These are phyloP conservation scores for Ophiorrhiza pumila DNA, from an alignment of 257 asterid species.

Conservation along the genomic window DNA sequence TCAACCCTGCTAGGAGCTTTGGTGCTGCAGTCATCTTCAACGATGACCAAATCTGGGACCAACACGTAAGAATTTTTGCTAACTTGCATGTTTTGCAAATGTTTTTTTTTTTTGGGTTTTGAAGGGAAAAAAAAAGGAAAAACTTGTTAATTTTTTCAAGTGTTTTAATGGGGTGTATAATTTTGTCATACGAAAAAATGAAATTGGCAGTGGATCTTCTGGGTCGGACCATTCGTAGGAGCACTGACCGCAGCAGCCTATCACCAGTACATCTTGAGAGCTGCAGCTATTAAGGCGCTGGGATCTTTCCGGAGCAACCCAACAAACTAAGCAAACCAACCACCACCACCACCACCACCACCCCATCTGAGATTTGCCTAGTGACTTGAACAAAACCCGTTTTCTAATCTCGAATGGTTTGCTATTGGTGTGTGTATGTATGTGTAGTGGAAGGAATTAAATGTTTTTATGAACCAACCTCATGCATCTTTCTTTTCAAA, in stretches of 20 bases:
- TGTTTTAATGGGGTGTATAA: too few species aligned
- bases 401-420: constrained; percentile 18
- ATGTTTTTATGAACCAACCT: constrained; percentile 10
- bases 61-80: constrained; percentile 81
- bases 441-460: constrained; percentile 5
- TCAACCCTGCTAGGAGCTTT: constrained; percentile 92
- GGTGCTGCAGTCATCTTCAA: constrained; percentile 93
- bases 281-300: constrained; percentile 75
- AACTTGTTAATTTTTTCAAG: too few species aligned
- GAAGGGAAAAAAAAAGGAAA: not conserved
- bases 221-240: constrained; percentile 90
- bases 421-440: constrained; percentile 21
- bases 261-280: constrained; percentile 81
- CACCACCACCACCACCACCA: not conserved
- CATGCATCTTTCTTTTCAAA: not conserved
- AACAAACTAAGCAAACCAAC: constrained; percentile 47
- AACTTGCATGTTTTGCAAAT: too few species aligned
- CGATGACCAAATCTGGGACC: constrained; percentile 67
- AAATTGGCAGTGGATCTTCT: constrained; percentile 76
- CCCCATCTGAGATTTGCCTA: not conserved
- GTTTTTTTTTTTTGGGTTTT: not conserved
- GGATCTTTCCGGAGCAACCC: constrained; percentile 90
- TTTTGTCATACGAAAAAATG: too few species aligned
- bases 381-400: not conserved
- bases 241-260: constrained; percentile 80